Percentiles rank a stretch among this genome's conserved stretches.
These are phyloP conservation scores for Plasmodium falciparum DNA, from an alignment of 169 alveolate genomes.

Conservation along the genomic window DNA sequence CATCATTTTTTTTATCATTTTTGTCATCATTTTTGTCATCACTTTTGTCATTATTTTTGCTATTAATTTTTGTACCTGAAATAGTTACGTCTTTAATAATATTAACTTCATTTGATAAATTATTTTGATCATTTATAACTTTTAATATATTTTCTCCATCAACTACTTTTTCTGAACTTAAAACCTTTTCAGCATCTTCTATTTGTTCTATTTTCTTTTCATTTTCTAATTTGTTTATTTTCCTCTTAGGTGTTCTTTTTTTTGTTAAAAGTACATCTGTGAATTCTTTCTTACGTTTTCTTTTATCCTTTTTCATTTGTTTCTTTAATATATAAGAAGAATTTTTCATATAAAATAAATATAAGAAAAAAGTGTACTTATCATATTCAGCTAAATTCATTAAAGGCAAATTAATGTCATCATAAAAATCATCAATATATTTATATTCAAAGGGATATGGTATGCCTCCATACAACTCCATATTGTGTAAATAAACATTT, in stretches of 20 bases:
- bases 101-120: slow-evolving; percentile 13
- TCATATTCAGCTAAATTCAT: slow-evolving; percentile 61
- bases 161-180: neutral
- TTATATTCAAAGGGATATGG: slow-evolving; percentile 68
- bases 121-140: slow-evolving; percentile 11
- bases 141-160: slow-evolving; percentile 3
- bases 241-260: slow-evolving; percentile 63
- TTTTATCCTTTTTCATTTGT: slow-evolving; percentile 69
- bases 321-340: slow-evolving; percentile 62
- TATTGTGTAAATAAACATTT: slow-evolving; percentile 44
- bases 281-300: slow-evolving; percentile 59
- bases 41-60: neutral
- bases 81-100: neutral
- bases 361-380: slow-evolving; percentile 57
- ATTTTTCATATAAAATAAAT: slow-evolving; percentile 69
- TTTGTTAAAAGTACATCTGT: slow-evolving; percentile 51
- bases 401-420: slow-evolving; percentile 55
- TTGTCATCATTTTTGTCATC: too few species aligned
- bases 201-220: slow-evolving; percentile 24
- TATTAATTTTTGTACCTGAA: neutral
- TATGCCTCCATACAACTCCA: slow-evolving; percentile 64
- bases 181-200: slow-evolving; percentile 22
- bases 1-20: neutral
- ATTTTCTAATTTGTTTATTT: slow-evolving; percentile 25
- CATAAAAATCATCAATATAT: slow-evolving; percentile 36